These are phyloP conservation scores for Pezicula carpinea DNA, from an alignment of 2,329 filamentous ascomycete species.

Conservation along the genomic window DNA sequence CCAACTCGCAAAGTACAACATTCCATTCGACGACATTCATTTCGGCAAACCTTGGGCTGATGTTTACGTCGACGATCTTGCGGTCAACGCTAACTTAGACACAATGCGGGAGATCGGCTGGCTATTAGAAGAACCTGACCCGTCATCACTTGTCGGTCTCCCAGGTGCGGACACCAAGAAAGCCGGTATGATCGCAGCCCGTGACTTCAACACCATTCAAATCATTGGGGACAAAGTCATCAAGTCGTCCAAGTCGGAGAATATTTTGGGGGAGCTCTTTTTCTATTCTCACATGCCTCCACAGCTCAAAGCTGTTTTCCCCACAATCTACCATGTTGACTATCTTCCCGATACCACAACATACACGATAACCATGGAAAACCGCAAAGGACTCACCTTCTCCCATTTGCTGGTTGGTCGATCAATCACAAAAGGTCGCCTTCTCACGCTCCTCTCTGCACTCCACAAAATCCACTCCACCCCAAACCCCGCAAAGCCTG, in stretches of 20 bases:
- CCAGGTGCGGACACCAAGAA: slow-evolving; percentile 16
- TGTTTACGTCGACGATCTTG: slow-evolving; percentile 25
- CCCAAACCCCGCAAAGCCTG: slow-evolving; percentile 13
- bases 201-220: slow-evolving; percentile 29
- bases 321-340: slow-evolving; percentile 23
- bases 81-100: slow-evolving; percentile 26
- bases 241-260: slow-evolving; percentile 28
- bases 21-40: slow-evolving; percentile 27
- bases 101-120: slow-evolving; percentile 27
- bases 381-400: slow-evolving; percentile 24
- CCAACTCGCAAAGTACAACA: slow-evolving; percentile 24
- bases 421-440: slow-evolving; percentile 26
- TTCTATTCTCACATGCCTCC: slow-evolving; percentile 29
- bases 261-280: slow-evolving; percentile 29
- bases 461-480: slow-evolving; percentile 23
- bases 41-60: slow-evolving; percentile 29
- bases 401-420: slow-evolving; percentile 28
- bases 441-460: slow-evolving; percentile 19
- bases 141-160: slow-evolving; percentile 9
- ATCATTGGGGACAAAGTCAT: slow-evolving; percentile 27
- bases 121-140: slow-evolving; percentile 23
- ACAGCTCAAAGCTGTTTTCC: slow-evolving; percentile 18
- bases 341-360: slow-evolving; percentile 22
- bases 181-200: slow-evolving; percentile 25
- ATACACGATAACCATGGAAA: slow-evolving; percentile 28